Conservation (phyloP, 148 eudicot species). For the Gaultheria prostrata region DNA sequence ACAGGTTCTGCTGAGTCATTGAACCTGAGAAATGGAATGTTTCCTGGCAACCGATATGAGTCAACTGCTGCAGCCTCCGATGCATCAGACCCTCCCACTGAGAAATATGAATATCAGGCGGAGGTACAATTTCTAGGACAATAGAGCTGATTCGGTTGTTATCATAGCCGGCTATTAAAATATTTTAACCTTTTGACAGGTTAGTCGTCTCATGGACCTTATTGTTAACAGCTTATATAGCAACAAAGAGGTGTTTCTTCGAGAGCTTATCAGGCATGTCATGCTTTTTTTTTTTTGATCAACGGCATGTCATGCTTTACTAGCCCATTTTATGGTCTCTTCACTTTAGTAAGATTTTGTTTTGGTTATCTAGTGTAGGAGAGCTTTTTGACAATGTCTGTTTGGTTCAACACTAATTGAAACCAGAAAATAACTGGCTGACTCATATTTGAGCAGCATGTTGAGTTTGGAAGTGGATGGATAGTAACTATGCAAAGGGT, state of each 20-base stretch:
- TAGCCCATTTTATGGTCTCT: not conserved
- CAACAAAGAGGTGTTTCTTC: constrained; percentile 92
- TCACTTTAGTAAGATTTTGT: not conserved
- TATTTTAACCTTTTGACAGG: constrained; percentile 36
- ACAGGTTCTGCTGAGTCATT: constrained; percentile 24
- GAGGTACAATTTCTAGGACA: constrained; percentile 49
- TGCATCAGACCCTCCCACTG: constrained; percentile 53
- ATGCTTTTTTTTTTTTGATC: no score
- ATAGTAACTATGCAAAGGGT: not conserved
- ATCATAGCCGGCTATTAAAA: not conserved
- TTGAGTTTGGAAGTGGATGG: not conserved
- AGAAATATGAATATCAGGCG: constrained; percentile 94
- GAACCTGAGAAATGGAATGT: constrained; percentile 29
- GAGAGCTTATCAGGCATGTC: constrained; percentile 87
- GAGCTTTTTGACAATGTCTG: not conserved
- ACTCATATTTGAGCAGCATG: not conserved
- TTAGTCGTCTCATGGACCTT: constrained; percentile 98
- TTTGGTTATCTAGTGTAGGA: not conserved
- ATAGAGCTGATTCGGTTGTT: constrained; percentile 1
- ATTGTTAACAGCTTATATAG: constrained; percentile 96
- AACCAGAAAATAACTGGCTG: not conserved
- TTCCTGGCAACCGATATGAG: constrained; percentile 45
- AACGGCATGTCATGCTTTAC: constrained; percentile 41
- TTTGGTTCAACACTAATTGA: not conserved
- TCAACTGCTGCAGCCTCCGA: constrained; percentile 81